These are phyloP conservation scores for Hordeum pubiflorum DNA, from an alignment of 202 grass and related monocot species.

Conservation along the genomic window DNA sequence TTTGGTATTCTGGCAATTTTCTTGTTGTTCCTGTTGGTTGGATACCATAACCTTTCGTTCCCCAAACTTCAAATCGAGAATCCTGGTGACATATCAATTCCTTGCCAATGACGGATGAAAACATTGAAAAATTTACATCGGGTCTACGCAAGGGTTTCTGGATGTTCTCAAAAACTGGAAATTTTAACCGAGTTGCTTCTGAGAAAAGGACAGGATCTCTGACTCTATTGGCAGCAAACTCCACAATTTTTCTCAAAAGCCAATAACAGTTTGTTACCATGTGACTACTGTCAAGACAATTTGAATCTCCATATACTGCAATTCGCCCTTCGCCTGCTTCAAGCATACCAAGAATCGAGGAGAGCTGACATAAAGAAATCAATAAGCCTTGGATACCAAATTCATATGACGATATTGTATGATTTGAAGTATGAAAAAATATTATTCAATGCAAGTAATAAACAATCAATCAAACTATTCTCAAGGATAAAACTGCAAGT, in stretches of 20 bases:
- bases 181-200: constrained; percentile 50
- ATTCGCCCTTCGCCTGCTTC: constrained; percentile 65
- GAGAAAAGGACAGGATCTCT: constrained; percentile 88
- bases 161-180: constrained; percentile 45
- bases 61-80: constrained; percentile 81
- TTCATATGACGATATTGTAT: background rate
- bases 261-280: constrained; percentile 99
- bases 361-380: constrained; percentile 46
- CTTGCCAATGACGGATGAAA: constrained; percentile 68
- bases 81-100: constrained; percentile 83
- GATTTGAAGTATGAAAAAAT: background rate
- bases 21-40: constrained; percentile 49
- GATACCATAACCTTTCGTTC: constrained; percentile 65
- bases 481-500: background rate
- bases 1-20: constrained; percentile 66
- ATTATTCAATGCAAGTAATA: background rate
- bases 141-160: constrained; percentile 52
- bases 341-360: constrained; percentile 70
- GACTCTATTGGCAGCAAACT: constrained; percentile 71
- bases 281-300: constrained; percentile 97
- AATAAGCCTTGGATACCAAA: constrained; percentile 4
- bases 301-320: constrained; percentile 91
- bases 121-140: constrained; percentile 83
- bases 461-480: background rate
- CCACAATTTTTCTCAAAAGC: constrained; percentile 83